These are phyloP conservation scores for Diaporthe vaccinii DNA, from an alignment of 2,329 filamentous ascomycete species.

Conservation along the genomic window DNA sequence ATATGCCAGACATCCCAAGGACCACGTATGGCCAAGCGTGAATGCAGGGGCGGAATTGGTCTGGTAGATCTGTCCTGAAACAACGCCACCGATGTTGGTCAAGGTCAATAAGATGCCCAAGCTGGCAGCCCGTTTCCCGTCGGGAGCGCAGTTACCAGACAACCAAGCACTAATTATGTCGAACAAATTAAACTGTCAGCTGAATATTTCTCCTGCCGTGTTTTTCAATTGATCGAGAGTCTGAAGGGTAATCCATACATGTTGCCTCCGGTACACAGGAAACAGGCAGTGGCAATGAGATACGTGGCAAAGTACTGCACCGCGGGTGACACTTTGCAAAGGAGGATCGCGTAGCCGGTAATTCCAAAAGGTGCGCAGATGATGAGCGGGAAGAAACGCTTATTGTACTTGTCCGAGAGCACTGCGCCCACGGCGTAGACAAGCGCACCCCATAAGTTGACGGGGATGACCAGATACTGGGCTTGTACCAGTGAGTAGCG, in stretches of 20 bases:
- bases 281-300: conserved; percentile 47
- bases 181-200: background rate
- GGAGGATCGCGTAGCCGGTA: conserved; percentile 46
- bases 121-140: conserved; percentile 48
- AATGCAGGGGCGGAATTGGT: conserved; percentile 44
- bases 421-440: conserved; percentile 55
- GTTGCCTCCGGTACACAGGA: conserved; percentile 46
- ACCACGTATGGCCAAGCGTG: conserved; percentile 52
- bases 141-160: conserved; percentile 47
- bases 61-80: conserved; percentile 49
- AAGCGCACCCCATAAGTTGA: conserved; percentile 56
- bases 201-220: no score
- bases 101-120: conserved; percentile 46
- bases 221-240: no score
- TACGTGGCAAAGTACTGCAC: conserved; percentile 48
- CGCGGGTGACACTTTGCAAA: conserved; percentile 43
- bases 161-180: conserved; percentile 43
- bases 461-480: conserved; percentile 55
- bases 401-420: conserved; percentile 53
- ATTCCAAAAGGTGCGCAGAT: conserved; percentile 48
- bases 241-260: conserved; percentile 23
- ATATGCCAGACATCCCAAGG: conserved; percentile 49
- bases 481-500: conserved; percentile 55
- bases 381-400: conserved; percentile 53
- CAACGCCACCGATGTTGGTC: conserved; percentile 44